Conservation (phyloP, 176 grass and related monocot species). For the Ananas comosus region DNA sequence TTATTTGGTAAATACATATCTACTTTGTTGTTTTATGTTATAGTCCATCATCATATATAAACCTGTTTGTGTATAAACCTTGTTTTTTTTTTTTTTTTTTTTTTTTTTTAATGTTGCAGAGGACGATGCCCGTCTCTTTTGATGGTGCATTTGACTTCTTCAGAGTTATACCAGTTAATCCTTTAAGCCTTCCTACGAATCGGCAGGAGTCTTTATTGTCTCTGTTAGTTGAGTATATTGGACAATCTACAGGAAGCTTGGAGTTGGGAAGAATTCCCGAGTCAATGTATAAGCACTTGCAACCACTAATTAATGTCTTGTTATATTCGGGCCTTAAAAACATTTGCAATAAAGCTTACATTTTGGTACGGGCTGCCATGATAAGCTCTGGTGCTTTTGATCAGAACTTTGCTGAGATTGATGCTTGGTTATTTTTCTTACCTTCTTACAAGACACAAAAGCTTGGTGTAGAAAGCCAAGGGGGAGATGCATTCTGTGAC, state of each 20-base stretch:
- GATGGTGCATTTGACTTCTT: slow-evolving; percentile 89
- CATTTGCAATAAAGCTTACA: slow-evolving; percentile 50
- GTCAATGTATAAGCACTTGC: slow-evolving; percentile 83
- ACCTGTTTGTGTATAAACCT: too few species aligned
- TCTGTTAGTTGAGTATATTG: slow-evolving; percentile 54
- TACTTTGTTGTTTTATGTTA: slow-evolving; percentile 17
- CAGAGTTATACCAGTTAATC: slow-evolving; percentile 57
- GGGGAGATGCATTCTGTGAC: slow-evolving; percentile 38
- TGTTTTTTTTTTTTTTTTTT: not conserved
- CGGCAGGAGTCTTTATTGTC: slow-evolving; percentile 55
- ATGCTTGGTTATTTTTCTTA: slow-evolving; percentile 78
- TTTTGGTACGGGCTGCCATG: slow-evolving; percentile 65
- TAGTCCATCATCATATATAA: not conserved
- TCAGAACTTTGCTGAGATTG: slow-evolving; percentile 56
- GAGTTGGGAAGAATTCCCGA: slow-evolving; percentile 45
- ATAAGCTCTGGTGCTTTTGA: slow-evolving; percentile 79
- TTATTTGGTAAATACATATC: slow-evolving; percentile 51
- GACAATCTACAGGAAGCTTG: slow-evolving; percentile 36
- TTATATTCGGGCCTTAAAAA: slow-evolving; percentile 51
- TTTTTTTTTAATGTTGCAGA: slow-evolving; percentile 30
- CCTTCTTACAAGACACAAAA: slow-evolving; percentile 37
- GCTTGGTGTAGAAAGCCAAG: slow-evolving; percentile 18
- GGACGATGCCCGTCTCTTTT: slow-evolving; percentile 57
- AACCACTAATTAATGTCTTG: slow-evolving; percentile 52
- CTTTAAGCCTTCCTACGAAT: slow-evolving; percentile 50